Percentiles rank a stretch among this genome's conserved stretches.
phyloP scores from a whole-genome alignment of 164 flowering plant species.

The Kingdonia uniflora region DNA sequence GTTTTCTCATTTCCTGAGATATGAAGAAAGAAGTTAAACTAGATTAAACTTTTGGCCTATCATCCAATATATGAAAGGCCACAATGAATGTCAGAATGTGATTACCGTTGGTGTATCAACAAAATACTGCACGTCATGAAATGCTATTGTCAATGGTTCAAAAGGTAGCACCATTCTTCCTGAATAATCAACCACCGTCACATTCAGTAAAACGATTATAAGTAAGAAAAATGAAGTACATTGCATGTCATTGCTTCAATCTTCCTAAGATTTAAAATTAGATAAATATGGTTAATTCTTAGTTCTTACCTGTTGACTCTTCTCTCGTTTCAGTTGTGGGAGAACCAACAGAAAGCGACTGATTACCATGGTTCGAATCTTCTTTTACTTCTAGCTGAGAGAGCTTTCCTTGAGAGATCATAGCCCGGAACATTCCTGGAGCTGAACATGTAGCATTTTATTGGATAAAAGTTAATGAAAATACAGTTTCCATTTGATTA shows the following conservation, averaged over 20 bases:
- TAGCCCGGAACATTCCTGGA: constrained; percentile 31
- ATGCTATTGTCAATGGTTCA: constrained; percentile 25
- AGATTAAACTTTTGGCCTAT: not conserved
- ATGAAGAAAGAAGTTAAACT: not conserved
- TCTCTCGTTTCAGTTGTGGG: not conserved
- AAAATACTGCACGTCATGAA: constrained; percentile 29
- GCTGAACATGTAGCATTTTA: constrained; percentile 1
- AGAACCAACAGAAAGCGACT: not conserved
- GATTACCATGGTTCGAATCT: not conserved
- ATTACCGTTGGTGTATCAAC: constrained; percentile 27
- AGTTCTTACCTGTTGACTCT: not conserved
- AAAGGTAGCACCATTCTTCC: constrained; percentile 26
- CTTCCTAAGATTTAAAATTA: no score
- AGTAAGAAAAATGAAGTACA: no score
- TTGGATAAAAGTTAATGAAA: not conserved
- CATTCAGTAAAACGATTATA: no score
- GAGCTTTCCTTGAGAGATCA: constrained; percentile 46
- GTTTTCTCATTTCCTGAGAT: constrained; percentile 9
- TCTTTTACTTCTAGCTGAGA: constrained; percentile 22
- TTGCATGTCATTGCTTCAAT: no score
- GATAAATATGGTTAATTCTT: not conserved
- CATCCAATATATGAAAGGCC: not conserved
- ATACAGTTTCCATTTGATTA: no score
- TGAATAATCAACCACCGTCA: not conserved
- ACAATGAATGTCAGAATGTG: not conserved